Evolutionary conservation across 257 asterid genomes (phyloP), one percentile per base, ranked within the genome.

Genomic region (Ballota nigra): DNA sequence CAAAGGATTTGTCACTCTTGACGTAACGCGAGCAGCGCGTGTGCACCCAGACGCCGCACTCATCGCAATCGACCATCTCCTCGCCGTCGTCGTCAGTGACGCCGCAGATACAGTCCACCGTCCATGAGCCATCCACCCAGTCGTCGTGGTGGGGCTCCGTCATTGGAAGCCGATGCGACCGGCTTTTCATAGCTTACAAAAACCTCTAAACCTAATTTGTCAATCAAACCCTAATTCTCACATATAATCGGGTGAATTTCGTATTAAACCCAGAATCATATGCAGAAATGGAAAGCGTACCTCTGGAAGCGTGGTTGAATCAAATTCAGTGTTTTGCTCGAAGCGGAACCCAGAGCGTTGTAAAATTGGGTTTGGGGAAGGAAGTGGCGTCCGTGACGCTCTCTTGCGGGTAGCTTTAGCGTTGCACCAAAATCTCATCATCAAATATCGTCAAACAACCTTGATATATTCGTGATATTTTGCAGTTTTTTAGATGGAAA

Each of bases 31-130:
- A 86, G 55, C 99, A 94, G 58, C 97, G 91, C 16, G 99, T 94
- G 88, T 94, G 99, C 76, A 94, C 99, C 99, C 99, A 94, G 49
- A 94, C 99, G 12, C 98, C 96, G 74, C 99, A 94, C 78, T 89
- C 99, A 23, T 94, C 99, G 80, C 99, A 92, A 77, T 94, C 82
- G 12, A 94, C 98, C 98, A 94, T 94, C 87, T 94, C 98, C 68
- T 94, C 96, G 2, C 98, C 98, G 65, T 94, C 98, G 68, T 94
- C 98, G 68, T 81, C 89, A 82, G 83, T 94, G 53, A 92, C 98
- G 20, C 99, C 99, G 75, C 99, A 94, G 7, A 88, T 82, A 71
- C 98, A 91, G 83, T 94, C 98, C 78, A 94, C 98, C 70, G 98
- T 94, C 98, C 98, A 94, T 18, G 98, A 87, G 62, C 88, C 98